phyloP scores from a whole-genome alignment of 2,329 filamentous ascomycete genomes.

The Calonectria ilicicola region DNA sequence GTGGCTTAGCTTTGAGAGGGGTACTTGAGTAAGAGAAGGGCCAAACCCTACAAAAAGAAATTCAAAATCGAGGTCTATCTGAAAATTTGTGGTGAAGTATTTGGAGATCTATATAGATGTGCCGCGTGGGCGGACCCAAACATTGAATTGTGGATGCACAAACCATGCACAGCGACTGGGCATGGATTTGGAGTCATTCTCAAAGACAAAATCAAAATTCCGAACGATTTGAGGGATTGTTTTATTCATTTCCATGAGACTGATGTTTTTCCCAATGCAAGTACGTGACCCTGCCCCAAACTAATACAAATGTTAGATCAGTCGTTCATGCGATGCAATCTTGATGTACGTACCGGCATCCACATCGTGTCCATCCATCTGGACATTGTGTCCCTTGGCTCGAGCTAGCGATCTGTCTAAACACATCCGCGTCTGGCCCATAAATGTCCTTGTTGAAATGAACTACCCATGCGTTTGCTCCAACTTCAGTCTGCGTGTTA shows the following conservation, averaged over 20 bases:
- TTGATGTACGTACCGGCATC: background rate
- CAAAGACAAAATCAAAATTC: slow-evolving; percentile 14
- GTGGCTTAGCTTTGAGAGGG: no score
- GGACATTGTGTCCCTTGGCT: background rate
- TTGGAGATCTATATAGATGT: no score
- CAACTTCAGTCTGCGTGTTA: background rate
- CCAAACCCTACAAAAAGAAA: no score
- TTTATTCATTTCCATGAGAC: slow-evolving; percentile 71
- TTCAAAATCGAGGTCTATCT: no score
- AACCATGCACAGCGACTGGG: background rate
- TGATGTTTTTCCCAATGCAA: slow-evolving; percentile 76
- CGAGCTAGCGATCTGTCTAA: background rate
- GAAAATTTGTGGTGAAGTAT: no score
- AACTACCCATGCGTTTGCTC: background rate
- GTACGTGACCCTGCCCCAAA: slow-evolving; percentile 77
- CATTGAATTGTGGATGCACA: background rate
- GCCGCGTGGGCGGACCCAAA: background rate
- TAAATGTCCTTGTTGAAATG: background rate
- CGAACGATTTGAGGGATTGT: slow-evolving; percentile 55
- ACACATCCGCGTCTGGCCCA: background rate
- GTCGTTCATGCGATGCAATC: background rate
- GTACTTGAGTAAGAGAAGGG: no score
- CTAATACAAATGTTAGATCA: slow-evolving; percentile 43
- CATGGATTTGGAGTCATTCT: background rate
- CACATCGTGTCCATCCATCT: background rate